Base-by-base conservation (phyloP, 2,329 filamentous ascomycete species). In the Blastomyces gilchristii region DNA sequence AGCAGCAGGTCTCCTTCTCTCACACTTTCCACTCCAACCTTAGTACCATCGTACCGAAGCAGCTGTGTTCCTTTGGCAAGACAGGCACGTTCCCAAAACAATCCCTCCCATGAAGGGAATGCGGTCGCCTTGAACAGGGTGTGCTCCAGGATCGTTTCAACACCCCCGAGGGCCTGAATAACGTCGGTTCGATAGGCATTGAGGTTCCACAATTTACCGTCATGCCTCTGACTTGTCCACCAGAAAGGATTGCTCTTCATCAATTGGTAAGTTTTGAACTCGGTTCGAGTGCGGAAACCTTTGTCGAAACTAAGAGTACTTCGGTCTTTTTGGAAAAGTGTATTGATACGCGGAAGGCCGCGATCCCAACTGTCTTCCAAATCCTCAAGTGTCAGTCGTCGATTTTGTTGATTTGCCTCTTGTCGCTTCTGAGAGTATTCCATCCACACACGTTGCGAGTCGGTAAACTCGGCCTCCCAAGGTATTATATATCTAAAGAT, bases 171-270 rank as follows among this genome's bases (percentile, higher is more conserved):
- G 0, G 93, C 92, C 74, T 97, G 94, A 64, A 99, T 99, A 11
- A 97, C 91, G 78, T 99, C 94, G 7, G 94, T 97, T 66, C 94
- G 83, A 77, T 97, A 97, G 0, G 91, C 90, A 68, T 97, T 97
- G 62, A 99, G 76, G 67, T 97, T 97, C 94, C 94, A 99, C 4
- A 99, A 77, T 72, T 97, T 97, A 73, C 94, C 94, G 71, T 99
- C 94, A 71, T 99, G 95, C 49, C 94, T 83, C 76, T 97, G 93
- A 71, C 90, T 96, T 3, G 94, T 99, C 94, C 94, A 99, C 91
- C 92, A 97, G 82, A 97, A 97, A 0, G 94, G 94, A 73, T 97
- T 97, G 77, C 89, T 95, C 85, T 96, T 97, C 93, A 99, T 97
- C 65, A 97, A 82, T 75, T 97, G 93, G 73, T 97, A 99, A 39